Base-by-base conservation (phyloP, 106 monocot species). In the Posidonia australis region DNA sequence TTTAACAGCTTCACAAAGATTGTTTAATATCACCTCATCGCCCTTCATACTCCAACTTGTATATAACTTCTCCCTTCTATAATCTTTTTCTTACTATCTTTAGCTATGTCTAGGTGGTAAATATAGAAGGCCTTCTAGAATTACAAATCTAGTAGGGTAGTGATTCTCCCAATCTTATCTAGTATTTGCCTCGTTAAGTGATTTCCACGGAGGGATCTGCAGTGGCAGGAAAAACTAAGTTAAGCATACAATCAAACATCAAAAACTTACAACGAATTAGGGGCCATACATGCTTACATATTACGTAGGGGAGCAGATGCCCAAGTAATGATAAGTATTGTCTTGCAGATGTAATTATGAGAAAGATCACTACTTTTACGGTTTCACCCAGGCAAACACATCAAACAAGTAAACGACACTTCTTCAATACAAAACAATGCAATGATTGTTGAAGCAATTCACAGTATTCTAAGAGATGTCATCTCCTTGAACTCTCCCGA, bases 291-390 rank as follows among this genome's bases (percentile, higher is more conserved):
- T 18, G 14, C 29, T n/a, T 28, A 36, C 13, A 32, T 17, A 13
- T 65, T 67, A 84, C 84, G 80, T 23, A 84, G 84, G 12, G 74
- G 77, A 65, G 80, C 74, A 0, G 60, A 63, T 43, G 73, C 77
- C 84, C 84, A 84, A 2, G 62, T 62, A 31, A 70, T 67, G 20
- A 65, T 48, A 56, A 80, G 84, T 25, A 84, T 74, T 10, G 67
- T 46, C 65, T 80, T 80, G 71, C 58, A 68, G 48, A 84, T 76
- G 56, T 68, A 67, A 29, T 84, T 84, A 7, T 77, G 70, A 0
- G 71, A 49, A 21, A 84, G 74, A 52, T 77, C 71, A 29, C 84
- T 84, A 71, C 16, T 61, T 10, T 18, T 1, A 45, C 6, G 13
- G 7, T 36, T 36, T 7, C 10, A 44, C 58, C 43, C 26, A 69